phyloP scores from a whole-genome alignment of 2,329 filamentous ascomycete species.

The Cryoendolithus antarcticus region DNA sequence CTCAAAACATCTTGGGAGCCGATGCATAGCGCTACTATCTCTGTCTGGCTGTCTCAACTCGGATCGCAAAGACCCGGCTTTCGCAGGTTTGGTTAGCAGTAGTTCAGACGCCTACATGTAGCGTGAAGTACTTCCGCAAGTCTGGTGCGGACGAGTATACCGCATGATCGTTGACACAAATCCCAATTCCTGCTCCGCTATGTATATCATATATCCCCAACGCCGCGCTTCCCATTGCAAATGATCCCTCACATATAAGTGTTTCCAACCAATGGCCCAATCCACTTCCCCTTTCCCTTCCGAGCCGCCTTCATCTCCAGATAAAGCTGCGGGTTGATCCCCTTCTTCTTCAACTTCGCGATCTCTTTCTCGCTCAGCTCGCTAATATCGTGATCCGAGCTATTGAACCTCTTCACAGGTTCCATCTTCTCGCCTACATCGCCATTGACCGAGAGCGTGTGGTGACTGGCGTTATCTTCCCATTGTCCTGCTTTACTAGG shows the following conservation, averaged over 20 bases:
- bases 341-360: conserved; percentile 34
- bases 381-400: conserved; percentile 28
- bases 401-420: conserved; percentile 19
- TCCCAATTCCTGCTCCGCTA: too few relatives aligned
- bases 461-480: conserved; percentile 12
- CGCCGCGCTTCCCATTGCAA: too few relatives aligned
- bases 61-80: too few relatives aligned
- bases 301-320: conserved; percentile 36
- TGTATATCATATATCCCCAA: too few relatives aligned
- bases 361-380: conserved; percentile 28
- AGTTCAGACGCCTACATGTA: too few relatives aligned
- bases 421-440: conserved; percentile 1
- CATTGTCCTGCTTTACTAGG: conserved; percentile 5
- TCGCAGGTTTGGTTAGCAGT: too few relatives aligned
- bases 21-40: too few relatives aligned
- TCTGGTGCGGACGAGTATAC: too few relatives aligned
- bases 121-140: too few relatives aligned
- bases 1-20: too few relatives aligned
- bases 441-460: conserved; percentile 13
- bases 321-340: conserved; percentile 34
- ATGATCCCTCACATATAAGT: conserved; percentile 14
- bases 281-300: conserved; percentile 22
- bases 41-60: too few relatives aligned
- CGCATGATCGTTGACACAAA: too few relatives aligned
- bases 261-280: conserved; percentile 19